Base-by-base conservation (phyloP, 2,329 filamentous ascomycete genomes). In the Hypoxylon sp. region DNA sequence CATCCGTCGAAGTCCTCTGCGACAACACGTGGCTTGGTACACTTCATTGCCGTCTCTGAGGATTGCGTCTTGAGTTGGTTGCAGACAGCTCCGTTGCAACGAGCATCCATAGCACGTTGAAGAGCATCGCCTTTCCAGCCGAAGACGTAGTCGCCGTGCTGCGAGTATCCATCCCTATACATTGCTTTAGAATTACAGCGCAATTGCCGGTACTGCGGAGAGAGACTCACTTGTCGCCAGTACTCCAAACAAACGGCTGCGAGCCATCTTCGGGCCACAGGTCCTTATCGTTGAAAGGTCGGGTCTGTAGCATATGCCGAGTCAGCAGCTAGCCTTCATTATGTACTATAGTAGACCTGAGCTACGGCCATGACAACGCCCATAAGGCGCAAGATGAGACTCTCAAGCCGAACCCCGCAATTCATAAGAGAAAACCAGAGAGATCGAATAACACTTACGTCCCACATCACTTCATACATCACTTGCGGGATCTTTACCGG, bases 381-480 rank as follows among this genome's bases (percentile, higher is more conserved):
- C 11, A 28, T 5, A 10, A 59, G 38, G 25, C 51, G 17, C 23
- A 46, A 51, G 5, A 30, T 9, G 13, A 49, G 14, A 17, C 14
- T 17, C 45, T 25, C 11, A 28, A 17, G 9, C 11, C 17, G 11
- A 23, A 23, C 3, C 13, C 9, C 14, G 9, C 32, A 13, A 14
- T 41, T 36, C 57, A 51, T 5, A 19, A 49, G 13, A 19, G n/a
- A 50, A 50, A 4, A 38, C 6, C 2, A 21, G 11, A 17, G 36
- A 13, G 25, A 60, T 55, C 2, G 13, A 7, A 38, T 41, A 28
- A n/a, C 5, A 75, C 73, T 79, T 59, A 76, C 74, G 57, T 82
- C 76, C 82, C 84, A 90, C 74, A 87, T 84, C 60, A 87, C 84
- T 76, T 90, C 88, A 71, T 82, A 86, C 80, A 90, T 89, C 62